phyloP scores from a whole-genome alignment of 1,284 basidiomycete genomes.

The Spongiforma sp. region DNA sequence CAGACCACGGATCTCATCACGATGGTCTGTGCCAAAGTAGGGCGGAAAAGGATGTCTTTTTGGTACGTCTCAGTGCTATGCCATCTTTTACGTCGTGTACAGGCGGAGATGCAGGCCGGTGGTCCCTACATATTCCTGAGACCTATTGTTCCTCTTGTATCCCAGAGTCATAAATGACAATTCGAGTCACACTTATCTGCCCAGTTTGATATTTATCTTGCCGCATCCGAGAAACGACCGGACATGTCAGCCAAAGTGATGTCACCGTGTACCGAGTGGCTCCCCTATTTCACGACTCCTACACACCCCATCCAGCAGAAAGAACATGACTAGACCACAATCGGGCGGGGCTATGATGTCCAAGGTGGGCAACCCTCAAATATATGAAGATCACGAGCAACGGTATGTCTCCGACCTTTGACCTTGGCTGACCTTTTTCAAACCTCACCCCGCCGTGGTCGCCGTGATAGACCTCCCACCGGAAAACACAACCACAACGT shows the following conservation, averaged over 20 bases:
- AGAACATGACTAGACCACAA: conserved; percentile 26
- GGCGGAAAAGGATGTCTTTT: conserved; percentile 31
- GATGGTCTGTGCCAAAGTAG: conserved; percentile 42
- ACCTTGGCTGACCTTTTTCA: neutral
- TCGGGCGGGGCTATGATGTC: conserved; percentile 48
- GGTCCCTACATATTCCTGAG: conserved; percentile 31
- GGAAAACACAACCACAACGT: conserved; percentile 25
- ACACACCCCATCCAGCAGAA: neutral
- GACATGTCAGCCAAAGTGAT: too few relatives aligned
- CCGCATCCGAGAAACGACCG: too few relatives aligned
- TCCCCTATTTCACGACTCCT: neutral
- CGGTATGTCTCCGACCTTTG: conserved; percentile 31
- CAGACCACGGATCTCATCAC: conserved; percentile 36
- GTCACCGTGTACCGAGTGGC: neutral
- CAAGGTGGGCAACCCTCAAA: conserved; percentile 49
- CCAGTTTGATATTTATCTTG: too few relatives aligned
- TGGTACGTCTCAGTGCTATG: conserved; percentile 36
- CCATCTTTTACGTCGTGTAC: conserved; percentile 28
- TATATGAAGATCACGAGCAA: conserved; percentile 50
- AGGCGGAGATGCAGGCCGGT: conserved; percentile 36
- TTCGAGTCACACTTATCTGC: too few relatives aligned
- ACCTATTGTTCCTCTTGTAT: neutral
- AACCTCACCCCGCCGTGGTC: neutral
- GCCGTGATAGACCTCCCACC: conserved; percentile 17
- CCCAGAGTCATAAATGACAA: too few relatives aligned